Conservation (phyloP, 257 asterid species). For the Solanum ossicruentum region DNA sequence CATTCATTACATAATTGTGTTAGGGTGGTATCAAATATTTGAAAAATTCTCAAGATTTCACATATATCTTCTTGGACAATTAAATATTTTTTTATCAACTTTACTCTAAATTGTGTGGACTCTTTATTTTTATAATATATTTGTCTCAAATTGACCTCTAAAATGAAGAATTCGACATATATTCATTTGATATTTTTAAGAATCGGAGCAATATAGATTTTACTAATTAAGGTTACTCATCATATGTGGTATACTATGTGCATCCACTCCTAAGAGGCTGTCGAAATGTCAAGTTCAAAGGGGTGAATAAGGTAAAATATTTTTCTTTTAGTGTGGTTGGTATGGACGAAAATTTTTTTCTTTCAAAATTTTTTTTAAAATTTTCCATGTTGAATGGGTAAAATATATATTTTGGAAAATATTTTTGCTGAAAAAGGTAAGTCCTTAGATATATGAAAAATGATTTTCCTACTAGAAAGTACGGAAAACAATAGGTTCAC, state of each 20-base stretch:
- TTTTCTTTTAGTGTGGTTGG: background rate
- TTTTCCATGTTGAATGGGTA: background rate
- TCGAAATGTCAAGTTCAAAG: background rate
- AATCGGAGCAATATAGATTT: no score
- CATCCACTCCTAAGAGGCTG: background rate
- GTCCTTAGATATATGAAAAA: background rate
- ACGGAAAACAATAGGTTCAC: background rate
- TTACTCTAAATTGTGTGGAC: no score
- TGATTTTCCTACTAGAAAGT: background rate
- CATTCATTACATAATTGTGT: background rate
- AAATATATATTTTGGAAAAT: no score
- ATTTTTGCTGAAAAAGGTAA: no score
- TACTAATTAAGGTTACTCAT: background rate
- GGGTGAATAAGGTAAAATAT: no score
- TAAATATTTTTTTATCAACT: background rate
- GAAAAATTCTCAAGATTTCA: background rate
- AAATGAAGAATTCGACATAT: no score
- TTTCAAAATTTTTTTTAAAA: background rate
- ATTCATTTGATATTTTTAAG: no score
- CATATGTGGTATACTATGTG: background rate
- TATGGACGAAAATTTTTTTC: background rate
- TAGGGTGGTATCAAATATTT: background rate
- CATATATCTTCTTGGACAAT: background rate
- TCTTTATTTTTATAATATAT: no score
- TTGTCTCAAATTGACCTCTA: no score